Evolutionary conservation across 2,329 filamentous ascomycete genomes (phyloP), one percentile per base, ranked within the genome.

Genomic region (Lachnellula cervina): DNA sequence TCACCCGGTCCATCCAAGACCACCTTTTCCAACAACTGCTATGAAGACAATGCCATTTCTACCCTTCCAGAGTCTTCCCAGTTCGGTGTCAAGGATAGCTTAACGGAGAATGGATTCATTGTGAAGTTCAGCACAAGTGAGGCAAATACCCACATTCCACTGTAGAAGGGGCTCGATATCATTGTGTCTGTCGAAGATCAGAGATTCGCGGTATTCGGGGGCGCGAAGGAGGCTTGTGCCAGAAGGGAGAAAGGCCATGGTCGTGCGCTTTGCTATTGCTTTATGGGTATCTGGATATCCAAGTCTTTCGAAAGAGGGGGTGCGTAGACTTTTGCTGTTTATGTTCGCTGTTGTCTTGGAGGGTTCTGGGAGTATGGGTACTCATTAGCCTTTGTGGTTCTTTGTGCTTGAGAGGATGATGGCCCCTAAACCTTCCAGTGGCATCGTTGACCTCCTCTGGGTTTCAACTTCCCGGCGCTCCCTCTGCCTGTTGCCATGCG

Each of bases 41-140:
- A 75, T 48, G 81, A 84, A 64, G 80, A 84, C 58, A 80, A 84
- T 66, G 80, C 80, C 0, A 74, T 82, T 28, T 77, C 78, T 17
- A 40, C 59, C 13, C 54, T 59, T 8, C 72, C 74, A 7, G 57
- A 69, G 17, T 73, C 77, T 21, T 73, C 76, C 0, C 67, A 59
- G 5, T 79, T 78, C 58, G 74, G 68, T 0, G 42, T 80, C 32
- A 67, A 54, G 25, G 80, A 80, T 58, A 68, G 68, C 38, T 74
- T 74, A 1, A 77, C 74, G 0, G 70, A 73, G 3, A 71, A 73
- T 13, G 72, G 75, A 54, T 70, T 83, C 0, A 57, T 62, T 35
- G 73, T 82, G 2, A 64, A 66, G 1, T 74, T 79, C n/a, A 61
- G 64, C 19, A 68, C 70, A n/a, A 68, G 72, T 23, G 59, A 73